Conservation (phyloP, 1,139 yeast genomes). For the Zygosaccharomyces pseudobailii region DNA sequence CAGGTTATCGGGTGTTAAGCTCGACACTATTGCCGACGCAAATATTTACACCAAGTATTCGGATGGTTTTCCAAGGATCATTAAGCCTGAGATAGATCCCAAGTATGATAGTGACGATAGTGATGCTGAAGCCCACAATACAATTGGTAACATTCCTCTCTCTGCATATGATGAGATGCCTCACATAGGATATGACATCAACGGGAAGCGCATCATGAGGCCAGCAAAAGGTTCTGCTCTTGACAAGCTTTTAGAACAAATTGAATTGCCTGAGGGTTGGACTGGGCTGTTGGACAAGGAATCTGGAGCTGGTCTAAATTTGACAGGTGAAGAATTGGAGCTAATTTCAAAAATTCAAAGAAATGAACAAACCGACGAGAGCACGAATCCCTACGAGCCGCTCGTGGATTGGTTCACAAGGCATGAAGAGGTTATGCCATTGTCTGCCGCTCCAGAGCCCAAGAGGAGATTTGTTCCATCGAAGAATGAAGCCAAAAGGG, state of each 20-base stretch:
- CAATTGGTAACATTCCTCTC: constrained; percentile 89
- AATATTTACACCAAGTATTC: constrained; percentile 54
- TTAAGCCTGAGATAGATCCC: constrained; percentile 88
- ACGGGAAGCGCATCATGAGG: constrained; percentile 97
- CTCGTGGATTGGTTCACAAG: constrained; percentile 93
- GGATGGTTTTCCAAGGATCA: constrained; percentile 71
- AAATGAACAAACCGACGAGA: constrained; percentile 79
- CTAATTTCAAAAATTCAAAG: constrained; percentile 79
- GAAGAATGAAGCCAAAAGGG: constrained; percentile 90
- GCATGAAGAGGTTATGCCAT: constrained; percentile 82
- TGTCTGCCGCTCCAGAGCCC: constrained; percentile 92
- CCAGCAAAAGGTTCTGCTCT: constrained; percentile 97
- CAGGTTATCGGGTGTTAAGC: constrained; percentile 48
- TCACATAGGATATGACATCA: constrained; percentile 93
- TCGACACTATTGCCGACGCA: constrained; percentile 46
- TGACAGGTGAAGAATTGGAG: constrained; percentile 86
- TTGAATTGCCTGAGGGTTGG: constrained; percentile 97
- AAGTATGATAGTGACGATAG: constrained; percentile 90
- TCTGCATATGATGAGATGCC: constrained; percentile 97
- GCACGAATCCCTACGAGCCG: constrained; percentile 85
- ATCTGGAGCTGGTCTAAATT: constrained; percentile 82
- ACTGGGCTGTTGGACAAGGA: constrained; percentile 90
- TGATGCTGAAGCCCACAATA: constrained; percentile 77
- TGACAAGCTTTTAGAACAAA: constrained; percentile 79
- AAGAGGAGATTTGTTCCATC: constrained; percentile 96